These are phyloP conservation scores for Haematococcus lacustris DNA, from an alignment of 139 green algal genomes.

Conservation along the genomic window DNA sequence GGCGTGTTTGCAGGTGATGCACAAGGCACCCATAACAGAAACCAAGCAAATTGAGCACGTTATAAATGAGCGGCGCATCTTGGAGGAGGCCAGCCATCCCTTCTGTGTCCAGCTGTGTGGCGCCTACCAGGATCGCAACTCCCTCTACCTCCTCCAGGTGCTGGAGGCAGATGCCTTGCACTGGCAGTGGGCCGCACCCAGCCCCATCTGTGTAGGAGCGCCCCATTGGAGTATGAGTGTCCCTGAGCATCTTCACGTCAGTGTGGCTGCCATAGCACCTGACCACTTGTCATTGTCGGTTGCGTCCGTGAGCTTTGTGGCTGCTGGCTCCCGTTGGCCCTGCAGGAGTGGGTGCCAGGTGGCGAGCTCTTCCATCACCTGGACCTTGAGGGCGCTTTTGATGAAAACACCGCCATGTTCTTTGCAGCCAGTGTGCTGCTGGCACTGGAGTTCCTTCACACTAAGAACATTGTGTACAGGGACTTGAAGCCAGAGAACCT, in stretches of 20 bases:
- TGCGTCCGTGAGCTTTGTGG: too few species aligned
- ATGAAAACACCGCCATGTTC: slow-evolving; percentile 57
- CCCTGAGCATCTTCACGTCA: too few species aligned
- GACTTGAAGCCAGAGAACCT: slow-evolving; percentile 86
- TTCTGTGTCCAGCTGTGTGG: slow-evolving; percentile 58
- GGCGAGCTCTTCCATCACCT: slow-evolving; percentile 77
- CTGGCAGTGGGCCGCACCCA: too few species aligned
- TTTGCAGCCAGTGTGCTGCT: slow-evolving; percentile 71
- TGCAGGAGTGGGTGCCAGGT: slow-evolving; percentile 63
- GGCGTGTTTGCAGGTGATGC: slow-evolving; percentile 42
- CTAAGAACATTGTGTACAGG: slow-evolving; percentile 63
- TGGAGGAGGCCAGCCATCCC: slow-evolving; percentile 44
- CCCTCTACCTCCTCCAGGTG: slow-evolving; percentile 65
- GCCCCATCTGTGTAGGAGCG: too few species aligned
- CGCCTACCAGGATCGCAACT: slow-evolving; percentile 60
- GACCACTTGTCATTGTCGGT: too few species aligned
- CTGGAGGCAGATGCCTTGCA: too few species aligned
- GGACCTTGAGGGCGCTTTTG: slow-evolving; percentile 49
- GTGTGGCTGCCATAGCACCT: too few species aligned
- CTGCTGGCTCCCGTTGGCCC: too few species aligned
- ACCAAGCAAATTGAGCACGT: slow-evolving; percentile 76
- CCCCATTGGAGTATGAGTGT: too few species aligned
- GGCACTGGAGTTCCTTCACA: slow-evolving; percentile 64
- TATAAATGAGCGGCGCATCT: slow-evolving; percentile 59
- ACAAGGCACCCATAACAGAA: slow-evolving; percentile 65